Evolutionary conservation across 306 rosid species (phyloP), one percentile per base, ranked within the genome.

Genomic region (Quercus variabilis): DNA sequence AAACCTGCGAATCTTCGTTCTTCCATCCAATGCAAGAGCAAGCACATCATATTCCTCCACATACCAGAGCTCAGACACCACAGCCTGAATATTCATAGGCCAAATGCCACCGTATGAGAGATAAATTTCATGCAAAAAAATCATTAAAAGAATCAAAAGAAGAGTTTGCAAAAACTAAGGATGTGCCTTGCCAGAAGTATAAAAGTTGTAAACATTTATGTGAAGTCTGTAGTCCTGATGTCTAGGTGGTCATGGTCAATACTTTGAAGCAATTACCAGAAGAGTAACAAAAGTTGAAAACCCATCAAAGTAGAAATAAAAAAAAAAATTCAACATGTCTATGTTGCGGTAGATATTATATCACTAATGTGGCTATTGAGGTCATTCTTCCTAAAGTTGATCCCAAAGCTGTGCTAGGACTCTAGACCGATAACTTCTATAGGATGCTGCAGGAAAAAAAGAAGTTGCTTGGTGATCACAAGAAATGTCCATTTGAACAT

Each of bases 1-100:
- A 86, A 87, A 90, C 73, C 74, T 91, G 69, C 88, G 96, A 80
- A 73, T 23, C 76, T 91, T 88, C 93, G 90, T 90, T 89, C 92
- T 91, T 79, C 99, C 99, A 75, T 95, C 83, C 79, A 95, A 83
- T 9, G 97, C 99, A 71, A 95, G 98, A 64, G 99, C 99, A 73
- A 95, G 91, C 71, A 95, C 83, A 33, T 95, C 94, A 49, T 89
- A 87, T 85, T 95, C 99, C 89, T 95, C 99, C 62, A 93, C 99
- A 74, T 95, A 95, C 99, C 98, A 95, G 46, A 95, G 87, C 81
- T 95, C 99, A 1, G 96, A 90, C 49, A 91, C 92, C 77, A 73
- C 84, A 14, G 93, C 99, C 99, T 93, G 90, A 0, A 86, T 35
- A 69, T 69, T 74, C 43, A n/a, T 10, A 81, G 26, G 69, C 10